Evolutionary conservation across 208 protist species (phyloP).

Genomic region (Leishmania tarentolae): DNA sequence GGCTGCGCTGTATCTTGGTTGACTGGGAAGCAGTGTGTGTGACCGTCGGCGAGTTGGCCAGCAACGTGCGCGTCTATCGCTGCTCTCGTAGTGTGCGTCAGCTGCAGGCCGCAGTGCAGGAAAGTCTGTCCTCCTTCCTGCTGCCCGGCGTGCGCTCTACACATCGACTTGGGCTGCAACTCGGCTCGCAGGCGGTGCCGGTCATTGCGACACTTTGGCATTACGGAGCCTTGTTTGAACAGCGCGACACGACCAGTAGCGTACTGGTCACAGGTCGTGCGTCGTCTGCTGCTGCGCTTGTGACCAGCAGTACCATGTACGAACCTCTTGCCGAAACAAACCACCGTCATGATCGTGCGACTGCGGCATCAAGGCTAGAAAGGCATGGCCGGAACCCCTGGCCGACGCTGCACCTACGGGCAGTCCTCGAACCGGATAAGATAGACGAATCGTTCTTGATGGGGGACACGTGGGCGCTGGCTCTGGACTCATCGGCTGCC

Average conservation of each 20-base stretch:
- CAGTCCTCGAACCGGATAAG: constrained; percentile 30
- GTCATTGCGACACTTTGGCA: constrained; percentile 21
- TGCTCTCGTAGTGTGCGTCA: constrained; percentile 42
- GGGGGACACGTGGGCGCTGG: constrained; percentile 60
- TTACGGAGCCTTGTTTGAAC: constrained; percentile 5
- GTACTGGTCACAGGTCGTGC: neutral
- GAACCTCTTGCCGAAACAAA: neutral
- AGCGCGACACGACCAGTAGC: constrained; percentile 3
- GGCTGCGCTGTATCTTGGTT: constrained; percentile 30
- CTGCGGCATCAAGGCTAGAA: neutral
- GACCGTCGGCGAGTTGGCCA: constrained; percentile 16
- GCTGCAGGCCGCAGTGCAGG: constrained; percentile 47
- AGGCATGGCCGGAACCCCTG: neutral
- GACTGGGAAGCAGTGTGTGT: constrained; percentile 33
- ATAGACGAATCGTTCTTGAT: constrained; percentile 59
- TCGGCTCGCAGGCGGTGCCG: constrained; percentile 8
- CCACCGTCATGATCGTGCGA: too few relatives aligned
- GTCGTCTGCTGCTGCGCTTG: neutral
- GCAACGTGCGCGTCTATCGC: constrained; percentile 28
- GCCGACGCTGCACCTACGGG: constrained; percentile 11
- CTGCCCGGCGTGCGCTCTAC: constrained; percentile 6
- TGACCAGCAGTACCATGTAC: neutral
- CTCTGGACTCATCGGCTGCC: constrained; percentile 10
- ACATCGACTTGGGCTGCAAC: constrained; percentile 18
- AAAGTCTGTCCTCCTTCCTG: constrained; percentile 27